Evolutionary conservation across 1,139 yeast species (phyloP).

Genomic region (Taphrina wiesneri): DNA sequence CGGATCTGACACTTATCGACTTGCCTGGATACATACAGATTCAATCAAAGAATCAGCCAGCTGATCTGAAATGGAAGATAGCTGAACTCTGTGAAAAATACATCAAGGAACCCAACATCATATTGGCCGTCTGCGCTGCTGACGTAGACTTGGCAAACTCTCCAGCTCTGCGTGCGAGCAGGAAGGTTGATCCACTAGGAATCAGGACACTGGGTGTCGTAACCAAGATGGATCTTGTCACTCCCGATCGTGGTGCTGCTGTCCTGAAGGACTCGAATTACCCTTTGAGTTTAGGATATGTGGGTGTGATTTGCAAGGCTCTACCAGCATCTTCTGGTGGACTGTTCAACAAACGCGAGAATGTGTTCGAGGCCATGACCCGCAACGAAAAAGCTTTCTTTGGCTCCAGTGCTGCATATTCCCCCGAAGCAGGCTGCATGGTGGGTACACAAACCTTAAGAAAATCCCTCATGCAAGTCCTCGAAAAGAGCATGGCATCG

Average conservation of each 20-base stretch:
- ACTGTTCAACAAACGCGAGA: constrained; percentile 10
- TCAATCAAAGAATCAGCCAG: constrained; percentile 95
- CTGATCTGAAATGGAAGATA: constrained; percentile 75
- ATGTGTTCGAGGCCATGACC: constrained; percentile 46
- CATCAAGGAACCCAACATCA: constrained; percentile 86
- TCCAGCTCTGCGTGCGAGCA: constrained; percentile 89
- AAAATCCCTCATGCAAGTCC: constrained; percentile 75
- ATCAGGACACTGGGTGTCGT: constrained; percentile 95
- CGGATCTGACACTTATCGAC: constrained; percentile 91
- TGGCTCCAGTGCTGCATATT: constrained; percentile 23
- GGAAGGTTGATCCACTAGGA: constrained; percentile 88
- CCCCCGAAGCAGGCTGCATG: constrained; percentile 46
- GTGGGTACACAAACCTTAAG: constrained; percentile 78
- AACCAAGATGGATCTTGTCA: constrained; percentile 87
- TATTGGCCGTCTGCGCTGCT: constrained; percentile 93
- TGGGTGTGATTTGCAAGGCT: constrained; percentile 87
- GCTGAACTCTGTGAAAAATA: constrained; percentile 78
- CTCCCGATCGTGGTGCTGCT: constrained; percentile 67
- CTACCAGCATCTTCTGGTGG: constrained; percentile 50
- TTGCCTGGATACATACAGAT: constrained; percentile 97
- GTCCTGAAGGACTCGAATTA: constrained; percentile 75
- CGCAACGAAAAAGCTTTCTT: constrained; percentile 49
- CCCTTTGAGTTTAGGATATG: constrained; percentile 93
- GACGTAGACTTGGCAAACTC: constrained; percentile 98
- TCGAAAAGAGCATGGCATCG: constrained; percentile 88